A percentile compares a stretch with the other conserved stretches of the same genome.
These are phyloP conservation scores for Pseudocercospora fijiensis DNA, from an alignment of 2,329 filamentous ascomycete species.

Conservation along the genomic window DNA sequence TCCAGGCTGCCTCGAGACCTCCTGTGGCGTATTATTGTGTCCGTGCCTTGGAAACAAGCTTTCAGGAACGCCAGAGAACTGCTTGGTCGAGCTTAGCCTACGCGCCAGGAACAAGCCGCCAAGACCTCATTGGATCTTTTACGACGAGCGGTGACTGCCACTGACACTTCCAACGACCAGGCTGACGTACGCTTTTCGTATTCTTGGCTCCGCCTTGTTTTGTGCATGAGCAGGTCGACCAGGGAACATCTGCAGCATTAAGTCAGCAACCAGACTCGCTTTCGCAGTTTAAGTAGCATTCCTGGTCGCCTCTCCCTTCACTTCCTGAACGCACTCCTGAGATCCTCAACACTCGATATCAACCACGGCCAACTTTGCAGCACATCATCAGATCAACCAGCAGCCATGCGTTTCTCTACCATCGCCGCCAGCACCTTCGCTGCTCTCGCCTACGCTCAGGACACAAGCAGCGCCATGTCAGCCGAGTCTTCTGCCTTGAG, in stretches of 20 bases:
- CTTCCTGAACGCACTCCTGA: not conserved
- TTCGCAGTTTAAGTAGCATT: not conserved
- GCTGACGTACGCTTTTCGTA: constrained; percentile 4
- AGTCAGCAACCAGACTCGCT: not conserved
- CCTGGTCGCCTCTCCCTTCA: not conserved
- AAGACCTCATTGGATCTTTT: not conserved
- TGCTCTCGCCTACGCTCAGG: not conserved
- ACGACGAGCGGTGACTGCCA: not conserved
- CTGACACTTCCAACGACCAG: not conserved
- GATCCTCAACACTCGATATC: not conserved
- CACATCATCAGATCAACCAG: not conserved
- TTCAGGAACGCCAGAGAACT: not conserved
- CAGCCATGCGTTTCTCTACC: not conserved
- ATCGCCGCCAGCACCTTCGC: not conserved
- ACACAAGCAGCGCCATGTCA: not conserved
- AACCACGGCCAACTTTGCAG: not conserved
- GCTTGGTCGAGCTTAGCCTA: constrained; percentile 1
- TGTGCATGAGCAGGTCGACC: not conserved
- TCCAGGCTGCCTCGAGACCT: not conserved
- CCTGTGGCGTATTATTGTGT: not conserved
- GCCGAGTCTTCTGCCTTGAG: not conserved
- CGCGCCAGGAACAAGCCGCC: not conserved
- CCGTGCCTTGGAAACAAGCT: not conserved
- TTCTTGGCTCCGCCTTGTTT: constrained; percentile 2
- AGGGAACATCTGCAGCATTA: not conserved